Evolutionary conservation across 441 rosid species (phyloP).

Genomic region (Viola pubescens): DNA sequence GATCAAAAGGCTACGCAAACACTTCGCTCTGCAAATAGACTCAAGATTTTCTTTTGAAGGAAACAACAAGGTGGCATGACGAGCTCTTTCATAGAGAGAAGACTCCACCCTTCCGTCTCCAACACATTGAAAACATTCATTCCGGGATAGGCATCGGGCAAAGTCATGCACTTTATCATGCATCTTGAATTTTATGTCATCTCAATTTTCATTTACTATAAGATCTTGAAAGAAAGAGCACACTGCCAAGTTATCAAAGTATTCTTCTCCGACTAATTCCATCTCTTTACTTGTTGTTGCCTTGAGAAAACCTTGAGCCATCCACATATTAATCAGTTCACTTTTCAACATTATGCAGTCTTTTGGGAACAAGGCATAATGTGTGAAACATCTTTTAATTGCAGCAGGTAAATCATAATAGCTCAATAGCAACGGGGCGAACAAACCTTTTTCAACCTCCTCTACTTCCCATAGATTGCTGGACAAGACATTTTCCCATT

Average conservation of each 20-base stretch:
- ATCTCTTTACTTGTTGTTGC: not conserved
- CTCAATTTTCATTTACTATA: too few species aligned
- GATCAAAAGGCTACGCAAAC: not conserved
- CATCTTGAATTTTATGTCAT: not conserved
- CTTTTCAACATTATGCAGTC: not conserved
- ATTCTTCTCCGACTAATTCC: not conserved
- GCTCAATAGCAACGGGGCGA: constrained; percentile 1
- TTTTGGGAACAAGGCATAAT: constrained; percentile 1
- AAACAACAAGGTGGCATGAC: not conserved
- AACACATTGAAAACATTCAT: constrained; percentile 1
- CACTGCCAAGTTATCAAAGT: not conserved
- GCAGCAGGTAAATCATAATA: not conserved
- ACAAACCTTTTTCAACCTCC: too few species aligned
- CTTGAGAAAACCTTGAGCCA: constrained; percentile 8
- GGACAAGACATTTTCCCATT: constrained; percentile 5
- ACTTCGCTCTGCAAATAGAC: not conserved
- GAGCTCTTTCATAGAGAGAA: not conserved
- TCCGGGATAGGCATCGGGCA: not conserved
- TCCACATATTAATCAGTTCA: constrained; percentile 4
- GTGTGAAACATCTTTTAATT: not conserved
- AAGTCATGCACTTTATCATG: constrained; percentile 4
- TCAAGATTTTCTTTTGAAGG: not conserved
- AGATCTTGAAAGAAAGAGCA: constrained; percentile 3
- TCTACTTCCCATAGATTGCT: constrained; percentile 6
- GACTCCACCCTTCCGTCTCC: not conserved